These are phyloP conservation scores for Fraxinus excelsior DNA, from an alignment of 257 asterid genomes.

Conservation along the genomic window DNA sequence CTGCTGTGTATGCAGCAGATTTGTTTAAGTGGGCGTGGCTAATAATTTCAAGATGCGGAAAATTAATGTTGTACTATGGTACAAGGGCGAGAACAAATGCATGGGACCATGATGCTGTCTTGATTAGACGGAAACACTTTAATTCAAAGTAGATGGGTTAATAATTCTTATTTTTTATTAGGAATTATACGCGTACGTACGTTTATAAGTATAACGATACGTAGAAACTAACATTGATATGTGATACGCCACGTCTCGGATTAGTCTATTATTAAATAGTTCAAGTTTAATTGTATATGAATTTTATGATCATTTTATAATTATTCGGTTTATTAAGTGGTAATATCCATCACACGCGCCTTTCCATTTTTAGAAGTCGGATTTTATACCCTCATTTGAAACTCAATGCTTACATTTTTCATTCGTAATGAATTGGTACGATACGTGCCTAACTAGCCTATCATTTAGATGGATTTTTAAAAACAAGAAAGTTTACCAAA, in stretches of 20 bases:
- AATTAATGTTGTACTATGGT: slow-evolving; percentile 24
- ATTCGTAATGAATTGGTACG: neutral
- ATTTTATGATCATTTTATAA: too few relatives aligned
- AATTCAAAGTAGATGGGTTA: slow-evolving; percentile 43
- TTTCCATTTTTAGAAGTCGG: too few relatives aligned
- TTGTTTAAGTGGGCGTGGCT: slow-evolving; percentile 45
- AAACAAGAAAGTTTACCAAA: neutral
- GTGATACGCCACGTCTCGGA: neutral
- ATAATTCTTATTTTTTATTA: slow-evolving; percentile 2
- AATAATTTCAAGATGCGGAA: slow-evolving; percentile 7
- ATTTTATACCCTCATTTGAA: neutral
- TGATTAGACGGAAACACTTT: slow-evolving; percentile 46
- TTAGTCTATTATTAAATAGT: too few relatives aligned
- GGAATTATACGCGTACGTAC: neutral
- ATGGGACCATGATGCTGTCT: slow-evolving; percentile 56
- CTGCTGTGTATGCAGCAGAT: slow-evolving; percentile 29
- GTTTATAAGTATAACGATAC: neutral
- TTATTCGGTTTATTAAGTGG: too few relatives aligned
- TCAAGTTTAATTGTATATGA: too few relatives aligned
- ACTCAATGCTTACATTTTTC: neutral
- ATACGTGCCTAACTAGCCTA: neutral
- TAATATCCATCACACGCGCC: too few relatives aligned
- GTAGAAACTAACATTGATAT: neutral
- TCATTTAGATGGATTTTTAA: neutral
- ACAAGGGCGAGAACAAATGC: slow-evolving; percentile 7